Conservation (phyloP, 495 filamentous ascomycete species). For the Aspergillus affinis region DNA sequence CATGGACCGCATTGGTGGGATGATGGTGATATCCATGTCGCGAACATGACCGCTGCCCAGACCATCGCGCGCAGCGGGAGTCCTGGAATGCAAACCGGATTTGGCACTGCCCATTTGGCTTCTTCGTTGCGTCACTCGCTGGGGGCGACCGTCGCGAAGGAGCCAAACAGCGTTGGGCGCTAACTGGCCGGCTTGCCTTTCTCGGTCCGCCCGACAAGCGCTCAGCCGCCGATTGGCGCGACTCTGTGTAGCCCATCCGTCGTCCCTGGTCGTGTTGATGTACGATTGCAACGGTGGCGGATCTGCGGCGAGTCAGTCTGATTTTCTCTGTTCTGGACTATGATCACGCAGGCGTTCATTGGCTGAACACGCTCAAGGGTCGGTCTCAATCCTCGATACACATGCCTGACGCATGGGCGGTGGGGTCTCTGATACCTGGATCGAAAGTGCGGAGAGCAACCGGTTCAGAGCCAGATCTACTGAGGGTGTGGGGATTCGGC, state of each 20-base stretch:
- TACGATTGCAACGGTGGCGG: background rate
- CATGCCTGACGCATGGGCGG: background rate
- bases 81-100: conserved; percentile 13
- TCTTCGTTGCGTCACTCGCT: conserved; percentile 3
- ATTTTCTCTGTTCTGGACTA: background rate
- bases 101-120: conserved; percentile 4
- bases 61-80: background rate
- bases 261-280: background rate
- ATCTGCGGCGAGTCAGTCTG: background rate
- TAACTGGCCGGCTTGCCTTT: conserved; percentile 5
- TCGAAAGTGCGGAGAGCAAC: conserved; percentile 4
- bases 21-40: background rate
- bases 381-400: background rate
- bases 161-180: background rate
- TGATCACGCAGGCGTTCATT: background rate
- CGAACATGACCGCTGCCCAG: background rate
- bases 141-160: background rate
- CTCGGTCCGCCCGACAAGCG: conserved; percentile 11
- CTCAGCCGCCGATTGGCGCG: conserved; percentile 1
- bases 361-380: background rate
- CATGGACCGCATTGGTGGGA: background rate
- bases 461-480: background rate
- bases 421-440: background rate
- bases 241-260: background rate
- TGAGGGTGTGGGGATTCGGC: background rate